Percentiles rank a stretch among this genome's conserved stretches.
These are phyloP conservation scores for Lipomyces yamadae DNA, from an alignment of 805 yeast species.

Conservation along the genomic window DNA sequence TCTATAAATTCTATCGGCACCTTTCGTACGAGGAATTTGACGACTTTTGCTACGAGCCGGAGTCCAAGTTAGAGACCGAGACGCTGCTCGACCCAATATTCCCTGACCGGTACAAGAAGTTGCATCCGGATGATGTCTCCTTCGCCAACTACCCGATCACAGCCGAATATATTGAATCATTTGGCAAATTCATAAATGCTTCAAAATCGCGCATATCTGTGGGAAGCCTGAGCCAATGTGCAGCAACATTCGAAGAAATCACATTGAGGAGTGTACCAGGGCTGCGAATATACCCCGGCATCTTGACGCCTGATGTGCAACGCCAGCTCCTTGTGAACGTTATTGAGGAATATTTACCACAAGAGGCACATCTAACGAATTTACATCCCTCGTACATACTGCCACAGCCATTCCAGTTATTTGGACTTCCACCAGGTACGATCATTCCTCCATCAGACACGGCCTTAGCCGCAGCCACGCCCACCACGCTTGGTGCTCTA, in stretches of 20 bases:
- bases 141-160: background rate
- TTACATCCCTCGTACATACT: conserved; percentile 45
- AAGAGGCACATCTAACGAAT: conserved; percentile 47
- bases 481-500: conserved; percentile 13
- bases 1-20: conserved; percentile 31
- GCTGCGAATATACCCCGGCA: conserved; percentile 41
- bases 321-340: conserved; percentile 42
- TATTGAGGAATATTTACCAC: conserved; percentile 44
- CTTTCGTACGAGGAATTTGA: conserved; percentile 19
- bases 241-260: conserved; percentile 22
- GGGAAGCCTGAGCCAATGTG: background rate
- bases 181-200: conserved; percentile 6
- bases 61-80: background rate
- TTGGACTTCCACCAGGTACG: conserved; percentile 31
- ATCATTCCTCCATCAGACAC: conserved; percentile 9
- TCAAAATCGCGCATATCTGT: conserved; percentile 16
- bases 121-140: conserved; percentile 15
- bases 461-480: conserved; percentile 8
- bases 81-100: conserved; percentile 23
- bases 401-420: conserved; percentile 45
- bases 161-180: conserved; percentile 5
- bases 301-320: conserved; percentile 42
- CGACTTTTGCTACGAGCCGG: conserved; percentile 10
- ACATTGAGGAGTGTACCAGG: conserved; percentile 47
- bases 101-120: conserved; percentile 7